Evolutionary conservation across 257 asterid genomes (phyloP).

Genomic region (Scutellaria minor): DNA sequence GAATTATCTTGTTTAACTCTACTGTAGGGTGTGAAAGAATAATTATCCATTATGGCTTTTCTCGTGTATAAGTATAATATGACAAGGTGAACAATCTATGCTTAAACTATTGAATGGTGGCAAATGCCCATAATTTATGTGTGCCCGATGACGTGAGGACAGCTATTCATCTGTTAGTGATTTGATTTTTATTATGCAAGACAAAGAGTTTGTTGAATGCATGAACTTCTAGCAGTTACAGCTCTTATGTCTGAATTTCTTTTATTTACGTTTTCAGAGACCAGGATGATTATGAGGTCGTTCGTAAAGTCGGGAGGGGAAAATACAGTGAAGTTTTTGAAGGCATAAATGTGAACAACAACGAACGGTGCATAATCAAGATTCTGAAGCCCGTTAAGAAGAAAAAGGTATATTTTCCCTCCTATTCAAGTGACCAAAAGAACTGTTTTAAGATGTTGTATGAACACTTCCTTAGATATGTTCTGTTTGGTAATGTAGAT

Average conservation of each 20-base stretch:
- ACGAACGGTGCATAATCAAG: conserved; percentile 85
- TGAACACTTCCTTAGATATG: conserved; percentile 5
- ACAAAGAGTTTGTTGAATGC: conserved; percentile 17
- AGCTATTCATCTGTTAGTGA: neutral
- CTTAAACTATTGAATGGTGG: conserved; percentile 25
- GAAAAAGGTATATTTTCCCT: conserved; percentile 66
- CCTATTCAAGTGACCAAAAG: conserved; percentile 4
- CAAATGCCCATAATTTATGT: neutral
- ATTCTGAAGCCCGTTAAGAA: conserved; percentile 96
- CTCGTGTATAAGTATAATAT: conserved; percentile 14
- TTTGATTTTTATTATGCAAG: conserved; percentile 18
- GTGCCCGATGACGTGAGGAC: conserved; percentile 8
- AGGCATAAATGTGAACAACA: conserved; percentile 83
- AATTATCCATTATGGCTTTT: neutral
- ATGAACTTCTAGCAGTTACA: conserved; percentile 7
- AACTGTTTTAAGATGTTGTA: neutral
- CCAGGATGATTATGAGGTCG: conserved; percentile 93
- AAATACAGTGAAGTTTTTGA: conserved; percentile 97
- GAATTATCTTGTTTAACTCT: neutral
- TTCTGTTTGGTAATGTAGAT: conserved; percentile 15
- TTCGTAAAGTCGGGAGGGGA: conserved; percentile 96
- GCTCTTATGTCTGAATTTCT: conserved; percentile 22
- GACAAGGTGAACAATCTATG: neutral
- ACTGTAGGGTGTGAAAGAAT: neutral
- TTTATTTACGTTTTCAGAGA: conserved; percentile 54